Evolutionary conservation across 495 filamentous ascomycete genomes (phyloP), one percentile per base, ranked within the genome.

Genomic region (Zalerion maritima): DNA sequence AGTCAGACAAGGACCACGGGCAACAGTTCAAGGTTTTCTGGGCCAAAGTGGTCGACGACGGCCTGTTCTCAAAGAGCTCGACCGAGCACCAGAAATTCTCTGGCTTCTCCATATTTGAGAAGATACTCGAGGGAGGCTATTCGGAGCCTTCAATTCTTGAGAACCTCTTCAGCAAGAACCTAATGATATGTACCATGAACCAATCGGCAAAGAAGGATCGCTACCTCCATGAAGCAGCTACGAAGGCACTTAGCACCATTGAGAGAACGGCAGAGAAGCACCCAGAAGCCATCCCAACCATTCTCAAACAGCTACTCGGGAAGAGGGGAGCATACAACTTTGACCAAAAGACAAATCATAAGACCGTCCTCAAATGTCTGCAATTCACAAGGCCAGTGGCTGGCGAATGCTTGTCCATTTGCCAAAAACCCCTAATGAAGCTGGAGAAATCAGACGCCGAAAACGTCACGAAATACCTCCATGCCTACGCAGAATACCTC

Each of bases 21-120:
- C 28, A 45, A 54, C 44, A 71, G 23, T 85, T 94, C 45, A 55
- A 58, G 27, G 69, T 79, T 20, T 86, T 94, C 42, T 97, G 89
- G 89, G 71, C 70, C n/a, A 73, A 80, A 13, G 73, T 78, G 36
- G 78, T 96, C 34, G 89, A 94, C 52, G 71, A 85, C 43, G 73
- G 75, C 17, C 58, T 94, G 5, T 94, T 94, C 45, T 73, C 79
- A 15, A 63, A 76, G 28, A 68, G 68, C 11, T 73, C 85, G 7
- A 93, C 86, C 0, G 71, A 80, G 14, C 81, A 84, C 47, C 76
- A 86, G 25, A 94, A 94, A 49, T 81, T 79, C 44, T 81, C 78
- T 56, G 89, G 91, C 3, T 85, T 97, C 47, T 69, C 81, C 29
- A 70, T 97, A 13, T 80, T 94, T 37, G 64, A 71, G 34, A 78